Base-by-base conservation (phyloP, 371 early-diverging fungal species). In the Capillidium rhysosporum region DNA sequence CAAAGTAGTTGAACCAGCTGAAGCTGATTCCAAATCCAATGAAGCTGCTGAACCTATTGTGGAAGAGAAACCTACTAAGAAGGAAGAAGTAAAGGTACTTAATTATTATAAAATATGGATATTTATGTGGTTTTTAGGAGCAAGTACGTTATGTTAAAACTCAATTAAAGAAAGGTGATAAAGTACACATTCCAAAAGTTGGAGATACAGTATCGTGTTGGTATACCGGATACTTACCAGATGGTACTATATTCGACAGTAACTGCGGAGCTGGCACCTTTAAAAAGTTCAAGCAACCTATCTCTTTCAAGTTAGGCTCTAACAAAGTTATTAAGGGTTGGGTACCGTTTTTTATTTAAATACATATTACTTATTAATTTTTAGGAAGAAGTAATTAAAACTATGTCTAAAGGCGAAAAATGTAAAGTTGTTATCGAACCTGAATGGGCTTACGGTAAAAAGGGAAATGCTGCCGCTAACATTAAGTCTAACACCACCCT, bases 211-310 rank as follows among this genome's bases (percentile, higher is more conserved):
- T 63, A 24, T 26, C 25, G 20, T 54, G 69, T 67, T 18, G 58
- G 54, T 56, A 82, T 63, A 79, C 75, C 3, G 82, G 82, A 1
- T 64, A 54, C 56, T 63, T 82, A 51, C 69, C 71, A 49, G 69
- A 80, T 56, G 80, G 80, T 39, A 72, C 61, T 18, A 64, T 75
- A 18, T 82, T 82, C 55, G 82, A 82, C 56, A 68, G 70, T 47
- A 80, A 80, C 59, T 64, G 20, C 2, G 56, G 48, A 21, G 56
- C 51, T 54, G 63, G 58, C 53, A 60, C 49, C 56, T 71, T 66
- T 67, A 75, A 71, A 66, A 70, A 77, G 59, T 23, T 21, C 8
- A 59, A 63, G 26, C 62, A 64, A 41, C 76, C 78, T 2, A 63
- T 82, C 43, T 63, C 65, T 18, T 80, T 82, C 65, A 82, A 70